Evolutionary conservation across 192 early-diverging fungal species (phyloP), one percentile per base, ranked within the genome.

Genomic region (Umbelopsis sp.): DNA sequence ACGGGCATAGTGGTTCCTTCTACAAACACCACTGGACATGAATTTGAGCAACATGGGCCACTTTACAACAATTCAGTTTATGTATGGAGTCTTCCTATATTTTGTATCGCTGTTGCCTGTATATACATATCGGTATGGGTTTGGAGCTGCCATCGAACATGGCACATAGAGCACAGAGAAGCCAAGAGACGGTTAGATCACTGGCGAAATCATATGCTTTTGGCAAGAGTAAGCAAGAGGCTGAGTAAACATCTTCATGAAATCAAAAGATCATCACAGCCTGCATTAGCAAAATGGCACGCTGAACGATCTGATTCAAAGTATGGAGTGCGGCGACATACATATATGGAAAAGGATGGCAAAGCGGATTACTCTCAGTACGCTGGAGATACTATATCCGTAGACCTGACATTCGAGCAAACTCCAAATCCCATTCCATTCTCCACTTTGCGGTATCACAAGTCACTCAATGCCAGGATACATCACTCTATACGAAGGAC

Each of bases 301-400:
- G 34, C 32, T 26, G 56, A 62, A 32, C 26, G 31, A 0, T 4
- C 56, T 0, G 12, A 32, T 6, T 62, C 56, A 6, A 34, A 16
- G 14, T 62, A 62, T 20, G 26, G 12, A 4, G 56, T 3, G 12
- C 26, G 38, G 38, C 38, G 31, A 31, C 29, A 62, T 17, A 62
- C 26, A 17, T 62, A 29, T 32, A 29, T 29, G 14, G 31, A 62
- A 17, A 34, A 62, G 14, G 56, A 62, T 34, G 56, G 56, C 31
- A 62, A 34, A 26, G 56, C 56, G 0, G 56, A 62, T 34, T 62
- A 62, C 56, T 62, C 56, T n/a, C 29, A n/a, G 29, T 62, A 62
- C n/a, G 56, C 29, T 20, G 26, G 29, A 20, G 56, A 29, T 14
- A 62, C 31, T 2, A 62, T 62, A 9, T 34, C 26, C 5, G 56